Conservation (phyloP, 176 grass and related monocot species). For the Otatea glauca region DNA sequence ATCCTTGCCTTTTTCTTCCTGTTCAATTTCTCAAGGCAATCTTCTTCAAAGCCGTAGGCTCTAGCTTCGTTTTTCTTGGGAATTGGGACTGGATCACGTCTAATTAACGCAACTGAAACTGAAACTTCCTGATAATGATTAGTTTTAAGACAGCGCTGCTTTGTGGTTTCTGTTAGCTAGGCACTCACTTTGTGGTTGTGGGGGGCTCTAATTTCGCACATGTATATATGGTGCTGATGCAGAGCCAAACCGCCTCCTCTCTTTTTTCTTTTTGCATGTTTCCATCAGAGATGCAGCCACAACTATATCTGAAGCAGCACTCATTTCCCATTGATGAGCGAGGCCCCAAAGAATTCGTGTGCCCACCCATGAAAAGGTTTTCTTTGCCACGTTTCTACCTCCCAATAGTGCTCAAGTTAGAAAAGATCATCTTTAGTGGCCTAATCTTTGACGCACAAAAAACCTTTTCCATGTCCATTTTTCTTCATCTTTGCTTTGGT, state of each 20-base stretch:
- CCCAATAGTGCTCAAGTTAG: constrained; percentile 12
- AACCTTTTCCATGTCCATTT: constrained; percentile 15
- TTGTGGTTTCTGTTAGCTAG: background rate
- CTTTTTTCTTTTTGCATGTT: constrained; percentile 41
- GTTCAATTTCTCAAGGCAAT: constrained; percentile 25
- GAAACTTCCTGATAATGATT: constrained; percentile 21
- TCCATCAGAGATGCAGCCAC: constrained; percentile 58
- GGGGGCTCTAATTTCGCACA: constrained; percentile 28
- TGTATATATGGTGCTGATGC: constrained; percentile 37
- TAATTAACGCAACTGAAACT: background rate
- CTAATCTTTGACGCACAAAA: constrained; percentile 17
- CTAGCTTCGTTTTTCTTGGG: constrained; percentile 20
- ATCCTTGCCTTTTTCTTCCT: background rate
- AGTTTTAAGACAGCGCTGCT: background rate
- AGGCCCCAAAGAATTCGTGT: constrained; percentile 67
- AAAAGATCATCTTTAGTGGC: constrained; percentile 17
- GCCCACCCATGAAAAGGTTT: constrained; percentile 79
- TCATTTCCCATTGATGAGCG: constrained; percentile 70
- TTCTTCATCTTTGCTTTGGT: background rate
- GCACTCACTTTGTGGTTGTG: background rate
- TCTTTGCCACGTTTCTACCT: constrained; percentile 14
- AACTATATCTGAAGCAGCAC: constrained; percentile 44
- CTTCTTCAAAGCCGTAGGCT: background rate
- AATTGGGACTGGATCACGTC: constrained; percentile 41
- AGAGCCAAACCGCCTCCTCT: constrained; percentile 49